Percentiles rank a stretch among this genome's conserved stretches.
phyloP scores from a whole-genome alignment of 2,329 filamentous ascomycete species.

The Sclerotinia trifoliorum region DNA sequence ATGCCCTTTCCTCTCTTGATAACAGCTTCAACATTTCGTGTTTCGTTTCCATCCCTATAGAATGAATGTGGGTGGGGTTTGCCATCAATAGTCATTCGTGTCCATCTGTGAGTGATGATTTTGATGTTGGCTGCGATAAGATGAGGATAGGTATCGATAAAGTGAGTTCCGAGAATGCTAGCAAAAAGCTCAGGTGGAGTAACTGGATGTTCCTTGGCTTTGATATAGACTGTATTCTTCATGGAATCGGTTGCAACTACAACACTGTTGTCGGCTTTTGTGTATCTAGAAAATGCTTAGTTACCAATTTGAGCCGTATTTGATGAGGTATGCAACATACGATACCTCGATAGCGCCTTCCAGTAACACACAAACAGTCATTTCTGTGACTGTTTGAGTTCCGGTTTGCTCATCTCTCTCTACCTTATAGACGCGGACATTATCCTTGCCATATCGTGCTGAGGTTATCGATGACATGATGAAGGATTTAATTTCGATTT shows the following conservation, averaged over 20 bases:
- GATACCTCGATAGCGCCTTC: slow-evolving; percentile 88
- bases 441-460: slow-evolving; percentile 91
- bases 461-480: slow-evolving; percentile 57
- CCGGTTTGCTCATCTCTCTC: slow-evolving; percentile 74
- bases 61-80: slow-evolving; percentile 95
- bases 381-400: slow-evolving; percentile 84
- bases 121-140: slow-evolving; percentile 82
- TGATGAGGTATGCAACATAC: slow-evolving; percentile 48
- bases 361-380: slow-evolving; percentile 89
- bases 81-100: slow-evolving; percentile 81
- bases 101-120: slow-evolving; percentile 86
- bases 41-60: slow-evolving; percentile 84
- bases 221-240: slow-evolving; percentile 96
- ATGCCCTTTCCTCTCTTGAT: slow-evolving; percentile 69
- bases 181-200: slow-evolving; percentile 92
- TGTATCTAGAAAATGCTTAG: slow-evolving; percentile 63
- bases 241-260: slow-evolving; percentile 96
- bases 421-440: slow-evolving; percentile 96
- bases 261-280: slow-evolving; percentile 87
- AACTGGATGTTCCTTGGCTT: slow-evolving; percentile 89
- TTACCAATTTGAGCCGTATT: neutral
- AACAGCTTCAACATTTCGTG: slow-evolving; percentile 74
- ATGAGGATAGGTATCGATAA: slow-evolving; percentile 82
- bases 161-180: slow-evolving; percentile 80
- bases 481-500: slow-evolving; percentile 11